Conservation (phyloP, 352 stramenopile species). For the Vaucheria bursata region DNA sequence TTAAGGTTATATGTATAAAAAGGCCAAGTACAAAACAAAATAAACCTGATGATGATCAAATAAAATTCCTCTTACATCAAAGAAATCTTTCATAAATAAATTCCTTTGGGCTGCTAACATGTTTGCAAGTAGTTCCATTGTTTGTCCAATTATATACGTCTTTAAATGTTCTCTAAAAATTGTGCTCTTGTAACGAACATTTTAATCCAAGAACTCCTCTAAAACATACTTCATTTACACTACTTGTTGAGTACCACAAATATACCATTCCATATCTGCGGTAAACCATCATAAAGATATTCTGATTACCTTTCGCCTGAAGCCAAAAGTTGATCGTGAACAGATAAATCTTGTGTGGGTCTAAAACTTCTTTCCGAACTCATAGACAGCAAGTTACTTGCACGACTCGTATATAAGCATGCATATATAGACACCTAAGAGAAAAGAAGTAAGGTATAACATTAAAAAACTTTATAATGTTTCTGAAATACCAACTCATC, state of each 20-base stretch:
- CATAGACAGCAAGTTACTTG: constrained; percentile 58
- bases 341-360: constrained; percentile 32
- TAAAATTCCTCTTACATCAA: too few species aligned
- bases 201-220: background rate
- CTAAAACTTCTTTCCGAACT: constrained; percentile 23
- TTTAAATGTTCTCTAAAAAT: background rate
- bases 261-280: background rate
- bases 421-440: constrained; percentile 68
- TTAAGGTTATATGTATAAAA: too few species aligned
- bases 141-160: background rate
- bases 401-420: constrained; percentile 66
- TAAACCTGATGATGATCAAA: too few species aligned
- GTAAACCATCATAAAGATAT: background rate
- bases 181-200: background rate
- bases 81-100: too few species aligned
- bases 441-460: background rate
- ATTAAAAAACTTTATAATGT: background rate
- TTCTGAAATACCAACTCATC: background rate
- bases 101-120: too few species aligned
- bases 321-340: constrained; percentile 39
- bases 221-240: background rate
- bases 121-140: too few species aligned
- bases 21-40: too few species aligned
- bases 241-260: background rate
- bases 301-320: background rate